Evolutionary conservation across 371 early-diverging fungal species (phyloP), one percentile per base, ranked within the genome.

Genomic region (Coemansia linderi): DNA sequence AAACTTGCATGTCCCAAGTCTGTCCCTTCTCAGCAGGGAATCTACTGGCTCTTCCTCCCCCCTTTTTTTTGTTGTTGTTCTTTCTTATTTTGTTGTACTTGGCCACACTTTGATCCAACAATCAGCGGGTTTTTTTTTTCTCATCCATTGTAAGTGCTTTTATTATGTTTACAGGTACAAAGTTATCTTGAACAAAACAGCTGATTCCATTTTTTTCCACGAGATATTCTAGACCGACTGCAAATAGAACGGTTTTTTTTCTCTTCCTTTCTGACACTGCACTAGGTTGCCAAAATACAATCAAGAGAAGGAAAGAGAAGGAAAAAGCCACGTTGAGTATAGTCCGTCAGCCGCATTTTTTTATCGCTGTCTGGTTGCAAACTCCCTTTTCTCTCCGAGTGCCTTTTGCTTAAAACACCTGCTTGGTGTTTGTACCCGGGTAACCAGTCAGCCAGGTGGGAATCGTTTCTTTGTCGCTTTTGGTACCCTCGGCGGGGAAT

Each of bases 1-100:
- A n/a, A 46, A 46, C 46, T 46, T 19, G 46, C 46, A 46, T 46
- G 19, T n/a, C 46, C 43, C 43, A 41, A 46, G 46, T 19, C 46
- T 19, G 46, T 46, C 19, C 22, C 19, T 19, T 41, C 46, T 22
- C 22, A 46, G 22, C 46, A 46, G 19, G 46, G 46, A 46, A 46
- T 19, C 46, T 46, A 46, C 46, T 46, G 46, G 46, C 19, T 46
- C 46, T 7, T n/a, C 44, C 10, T 17, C 43, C 6, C 43, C 43
- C 17, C 17, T 40, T 17, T 22, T 10, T 46, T 46, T 46, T 46
- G 46, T 46, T 46, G 46, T 46, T 19, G 43, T 41, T 41, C 43
- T 19, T 19, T 46, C 19, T 22, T 7, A n/a, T 5, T 6, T 6
- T 17, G 8, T 9, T 46, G 46, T 19, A 46, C 46, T 46, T 9